Base-by-base conservation (phyloP, 768 basidiomycete species). In the Stropharia rugosoannulata region DNA sequence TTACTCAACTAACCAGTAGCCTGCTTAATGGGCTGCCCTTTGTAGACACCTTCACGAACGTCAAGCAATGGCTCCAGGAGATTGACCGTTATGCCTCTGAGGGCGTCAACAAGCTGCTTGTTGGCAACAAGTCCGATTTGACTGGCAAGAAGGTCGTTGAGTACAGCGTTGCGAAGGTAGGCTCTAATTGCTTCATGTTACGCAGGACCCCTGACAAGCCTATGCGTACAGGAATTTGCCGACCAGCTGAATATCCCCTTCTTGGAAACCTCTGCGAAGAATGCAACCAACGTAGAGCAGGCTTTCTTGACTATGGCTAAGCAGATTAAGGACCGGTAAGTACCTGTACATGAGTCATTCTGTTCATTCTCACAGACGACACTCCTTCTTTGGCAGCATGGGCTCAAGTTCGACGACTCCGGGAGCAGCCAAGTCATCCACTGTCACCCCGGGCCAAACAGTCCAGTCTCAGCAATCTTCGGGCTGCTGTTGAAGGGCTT, bases 181-280 rank as follows among this genome's bases (percentile, higher is more conserved):
- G 68, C 63, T 27, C 45, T 38, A 47, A 41, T 22, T 12, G 40
- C 25, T 16, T 29, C 19, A 13, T 42, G 19, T 4, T 27, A 43
- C 18, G 38, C 7, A 19, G 3, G 25, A 48, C 38, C 42, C 43
- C 29, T 51, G 36, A 43, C 45, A 43, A 19, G 25, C 3, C 42
- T 56, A 16, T 54, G 58, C 51, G 32, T 22, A 49, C 59, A 96
- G 85, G 93, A 96, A 81, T 91, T 98, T 66, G 93, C 97, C 25
- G 94, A 98, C 69, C 95, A 98, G 70, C 80, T 98, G 62, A 81
- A 80, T 58, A 89, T 99, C 64, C 89, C 93, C 45, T 98, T 97
- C 87, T 77, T 99, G 68, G 97, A 99, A 80, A 99, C 97, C 11
- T 94, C 91, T n/a, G 97, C 97, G 36, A 98, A 98, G 90, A 94